Conservation (phyloP, 345 rosid genomes). For the Populus pruinosa region DNA sequence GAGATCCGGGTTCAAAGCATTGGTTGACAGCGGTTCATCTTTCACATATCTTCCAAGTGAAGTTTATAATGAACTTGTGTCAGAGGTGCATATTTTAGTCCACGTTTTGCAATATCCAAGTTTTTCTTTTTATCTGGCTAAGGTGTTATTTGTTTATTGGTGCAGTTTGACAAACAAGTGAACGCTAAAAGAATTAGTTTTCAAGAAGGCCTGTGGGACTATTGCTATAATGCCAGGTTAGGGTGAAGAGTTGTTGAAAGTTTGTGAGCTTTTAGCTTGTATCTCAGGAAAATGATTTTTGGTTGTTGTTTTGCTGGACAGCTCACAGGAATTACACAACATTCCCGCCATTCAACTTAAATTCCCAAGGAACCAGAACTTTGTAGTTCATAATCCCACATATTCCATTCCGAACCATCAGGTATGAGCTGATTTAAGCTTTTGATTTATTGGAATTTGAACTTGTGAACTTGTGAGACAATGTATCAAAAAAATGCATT, state of each 20-base stretch:
- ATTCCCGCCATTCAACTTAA: constrained; percentile 61
- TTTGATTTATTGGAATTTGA: no score
- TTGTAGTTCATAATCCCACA: constrained; percentile 66
- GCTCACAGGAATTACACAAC: constrained; percentile 45
- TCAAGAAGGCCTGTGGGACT: constrained; percentile 56
- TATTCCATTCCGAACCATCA: constrained; percentile 47
- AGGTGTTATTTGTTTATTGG: neutral
- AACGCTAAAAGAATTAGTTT: constrained; percentile 45
- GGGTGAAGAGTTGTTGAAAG: constrained; percentile 7
- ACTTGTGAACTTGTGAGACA: no score
- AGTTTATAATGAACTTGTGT: constrained; percentile 44
- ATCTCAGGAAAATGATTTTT: neutral
- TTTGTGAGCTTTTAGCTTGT: neutral
- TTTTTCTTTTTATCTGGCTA: neutral
- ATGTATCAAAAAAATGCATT: no score
- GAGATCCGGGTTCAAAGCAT: constrained; percentile 49
- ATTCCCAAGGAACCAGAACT: constrained; percentile 67
- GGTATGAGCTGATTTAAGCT: constrained; percentile 30
- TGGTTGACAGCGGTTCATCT: constrained; percentile 82
- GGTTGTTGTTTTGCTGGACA: constrained; percentile 17
- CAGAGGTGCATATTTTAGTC: constrained; percentile 44
- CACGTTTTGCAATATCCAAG: no score
- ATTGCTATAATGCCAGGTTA: constrained; percentile 81
- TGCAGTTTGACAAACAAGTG: constrained; percentile 59
- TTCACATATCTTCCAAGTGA: constrained; percentile 70